phyloP scores from a whole-genome alignment of 495 filamentous ascomycete genomes.

The Glarea lozoyensis region DNA sequence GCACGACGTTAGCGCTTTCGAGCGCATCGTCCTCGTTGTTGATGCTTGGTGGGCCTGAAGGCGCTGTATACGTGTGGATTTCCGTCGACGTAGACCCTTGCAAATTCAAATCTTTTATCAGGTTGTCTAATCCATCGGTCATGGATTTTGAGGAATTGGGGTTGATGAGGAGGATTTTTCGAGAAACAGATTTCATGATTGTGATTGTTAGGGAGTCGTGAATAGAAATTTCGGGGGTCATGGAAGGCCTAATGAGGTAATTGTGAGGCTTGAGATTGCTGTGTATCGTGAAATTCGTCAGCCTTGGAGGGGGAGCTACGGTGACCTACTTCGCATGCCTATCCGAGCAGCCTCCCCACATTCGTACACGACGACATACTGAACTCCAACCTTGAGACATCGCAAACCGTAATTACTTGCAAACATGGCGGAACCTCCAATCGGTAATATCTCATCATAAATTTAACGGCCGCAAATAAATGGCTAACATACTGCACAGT shows the following conservation, averaged over 20 bases:
- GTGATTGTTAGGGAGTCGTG: neutral
- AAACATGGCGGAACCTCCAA: slow-evolving; percentile 63
- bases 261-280: slow-evolving; percentile 7
- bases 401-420: slow-evolving; percentile 2
- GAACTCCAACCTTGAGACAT: neutral
- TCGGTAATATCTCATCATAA: slow-evolving; percentile 40
- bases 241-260: slow-evolving; percentile 6
- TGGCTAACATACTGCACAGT: slow-evolving; percentile 42
- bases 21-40: slow-evolving; percentile 51
- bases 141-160: slow-evolving; percentile 81
- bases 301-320: slow-evolving; percentile 16
- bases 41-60: slow-evolving; percentile 49
- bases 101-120: slow-evolving; percentile 43
- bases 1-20: slow-evolving; percentile 42
- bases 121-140: slow-evolving; percentile 63
- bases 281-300: too few species aligned
- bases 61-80: slow-evolving; percentile 43
- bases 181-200: slow-evolving; percentile 1
- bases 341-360: slow-evolving; percentile 1
- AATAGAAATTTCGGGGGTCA: neutral
- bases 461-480: slow-evolving; percentile 4
- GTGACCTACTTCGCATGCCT: slow-evolving; percentile 3
- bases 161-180: slow-evolving; percentile 71
- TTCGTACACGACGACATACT: slow-evolving; percentile 10
- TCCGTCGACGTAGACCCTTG: slow-evolving; percentile 18